phyloP scores from a whole-genome alignment of 2,329 filamentous ascomycete species.

The Sporothrix euskadiensis region DNA sequence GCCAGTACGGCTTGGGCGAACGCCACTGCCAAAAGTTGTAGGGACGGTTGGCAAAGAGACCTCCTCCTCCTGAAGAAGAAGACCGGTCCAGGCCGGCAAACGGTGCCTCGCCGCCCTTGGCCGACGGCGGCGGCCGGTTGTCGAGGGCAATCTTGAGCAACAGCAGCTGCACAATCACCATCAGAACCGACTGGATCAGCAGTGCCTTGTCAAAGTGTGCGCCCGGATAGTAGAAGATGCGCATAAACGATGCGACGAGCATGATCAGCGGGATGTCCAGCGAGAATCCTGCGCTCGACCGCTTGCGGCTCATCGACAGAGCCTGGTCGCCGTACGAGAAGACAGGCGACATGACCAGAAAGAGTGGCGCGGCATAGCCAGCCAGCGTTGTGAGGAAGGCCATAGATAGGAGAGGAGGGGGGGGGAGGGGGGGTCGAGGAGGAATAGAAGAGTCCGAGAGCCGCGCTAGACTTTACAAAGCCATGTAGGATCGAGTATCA shows the following conservation, averaged over 20 bases:
- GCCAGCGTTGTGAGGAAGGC: slow-evolving; percentile 51
- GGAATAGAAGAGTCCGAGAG: background rate
- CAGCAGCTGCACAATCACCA: slow-evolving; percentile 63
- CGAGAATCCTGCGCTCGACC: slow-evolving; percentile 56
- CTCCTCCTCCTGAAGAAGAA: slow-evolving; percentile 32
- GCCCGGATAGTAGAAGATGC: slow-evolving; percentile 70
- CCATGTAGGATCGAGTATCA: slow-evolving; percentile 8
- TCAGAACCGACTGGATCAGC: slow-evolving; percentile 64
- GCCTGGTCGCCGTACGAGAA: slow-evolving; percentile 67
- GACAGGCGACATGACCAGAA: slow-evolving; percentile 64
- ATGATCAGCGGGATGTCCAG: slow-evolving; percentile 72
- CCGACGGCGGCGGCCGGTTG: slow-evolving; percentile 60
- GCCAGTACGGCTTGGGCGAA: slow-evolving; percentile 73
- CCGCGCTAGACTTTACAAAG: slow-evolving; percentile 4
- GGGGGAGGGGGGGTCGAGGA: background rate
- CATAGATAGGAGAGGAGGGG: slow-evolving; percentile 36
- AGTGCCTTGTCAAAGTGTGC: slow-evolving; percentile 64
- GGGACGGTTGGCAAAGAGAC: slow-evolving; percentile 53
- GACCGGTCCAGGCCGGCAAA: slow-evolving; percentile 56
- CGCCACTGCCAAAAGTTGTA: slow-evolving; percentile 85
- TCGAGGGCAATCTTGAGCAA: slow-evolving; percentile 69
- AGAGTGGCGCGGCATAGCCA: slow-evolving; percentile 61
- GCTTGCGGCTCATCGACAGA: slow-evolving; percentile 62
- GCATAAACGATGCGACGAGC: slow-evolving; percentile 67
- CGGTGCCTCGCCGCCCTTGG: slow-evolving; percentile 64